Evolutionary conservation across 768 basidiomycete genomes (phyloP).

Genomic region (Lyophyllum semitale): DNA sequence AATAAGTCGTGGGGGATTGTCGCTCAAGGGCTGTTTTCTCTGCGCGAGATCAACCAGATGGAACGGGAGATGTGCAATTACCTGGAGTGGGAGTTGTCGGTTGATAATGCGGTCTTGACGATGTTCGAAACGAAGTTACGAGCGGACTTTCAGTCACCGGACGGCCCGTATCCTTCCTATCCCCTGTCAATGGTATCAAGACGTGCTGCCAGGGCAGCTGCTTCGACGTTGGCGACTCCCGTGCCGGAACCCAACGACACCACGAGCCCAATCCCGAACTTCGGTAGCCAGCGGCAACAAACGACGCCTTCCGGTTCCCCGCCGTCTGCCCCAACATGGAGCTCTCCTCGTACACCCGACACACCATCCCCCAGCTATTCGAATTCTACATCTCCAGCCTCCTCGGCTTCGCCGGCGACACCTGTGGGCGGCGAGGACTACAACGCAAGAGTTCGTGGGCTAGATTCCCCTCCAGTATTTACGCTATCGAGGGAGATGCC

Average conservation of each 20-base stretch:
- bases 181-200: slow-evolving; percentile 63
- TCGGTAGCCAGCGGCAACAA: slow-evolving; percentile 38
- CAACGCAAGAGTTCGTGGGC: slow-evolving; percentile 48
- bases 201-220: slow-evolving; percentile 49
- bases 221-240: slow-evolving; percentile 39
- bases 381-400: slow-evolving; percentile 56
- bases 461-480: slow-evolving; percentile 42
- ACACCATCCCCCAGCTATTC: slow-evolving; percentile 59
- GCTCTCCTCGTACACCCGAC: slow-evolving; percentile 43
- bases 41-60: slow-evolving; percentile 96
- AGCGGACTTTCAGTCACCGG: slow-evolving; percentile 53
- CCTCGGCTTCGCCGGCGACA: slow-evolving; percentile 63
- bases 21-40: slow-evolving; percentile 81
- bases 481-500: slow-evolving; percentile 32
- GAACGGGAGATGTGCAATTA: slow-evolving; percentile 93
- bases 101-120: slow-evolving; percentile 60
- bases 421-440: slow-evolving; percentile 54
- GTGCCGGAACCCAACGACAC: slow-evolving; percentile 43
- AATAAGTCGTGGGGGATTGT: slow-evolving; percentile 94
- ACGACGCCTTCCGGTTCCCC: slow-evolving; percentile 27
- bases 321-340: slow-evolving; percentile 30
- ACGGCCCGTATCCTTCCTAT: slow-evolving; percentile 64
- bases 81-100: slow-evolving; percentile 88
- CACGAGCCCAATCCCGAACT: slow-evolving; percentile 50
- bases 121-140: slow-evolving; percentile 65